These are phyloP conservation scores for Linum tenue DNA, from an alignment of 345 rosid genomes.

Conservation along the genomic window DNA sequence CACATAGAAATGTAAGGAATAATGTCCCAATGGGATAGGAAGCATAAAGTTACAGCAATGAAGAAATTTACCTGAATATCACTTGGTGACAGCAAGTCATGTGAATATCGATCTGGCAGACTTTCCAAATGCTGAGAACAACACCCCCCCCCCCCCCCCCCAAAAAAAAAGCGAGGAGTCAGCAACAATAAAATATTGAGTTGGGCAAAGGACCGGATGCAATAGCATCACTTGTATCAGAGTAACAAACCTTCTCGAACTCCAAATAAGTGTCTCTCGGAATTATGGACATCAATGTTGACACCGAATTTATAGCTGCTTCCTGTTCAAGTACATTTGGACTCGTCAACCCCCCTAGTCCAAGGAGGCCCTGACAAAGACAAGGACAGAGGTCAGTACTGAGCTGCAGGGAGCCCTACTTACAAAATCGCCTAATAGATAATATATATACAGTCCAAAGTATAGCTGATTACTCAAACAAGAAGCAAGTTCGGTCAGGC, in stretches of 20 bases:
- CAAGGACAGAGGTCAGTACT: slow-evolving; percentile 5
- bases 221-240: neutral
- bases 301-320: slow-evolving; percentile 60
- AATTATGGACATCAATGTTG: slow-evolving; percentile 68
- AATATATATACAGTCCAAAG: too few species aligned
- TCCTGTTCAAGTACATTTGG: slow-evolving; percentile 48
- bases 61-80: slow-evolving; percentile 54
- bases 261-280: slow-evolving; percentile 59
- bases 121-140: slow-evolving; percentile 48
- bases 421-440: too few species aligned
- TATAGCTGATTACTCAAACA: too few species aligned
- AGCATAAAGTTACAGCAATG: neutral
- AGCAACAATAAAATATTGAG: slow-evolving; percentile 10
- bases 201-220: neutral
- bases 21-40: neutral
- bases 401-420: neutral
- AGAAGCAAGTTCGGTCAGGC: too few species aligned
- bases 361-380: slow-evolving; percentile 51
- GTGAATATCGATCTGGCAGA: slow-evolving; percentile 62
- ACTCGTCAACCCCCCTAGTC: slow-evolving; percentile 77
- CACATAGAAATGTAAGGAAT: neutral
- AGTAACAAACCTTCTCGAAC: slow-evolving; percentile 57
- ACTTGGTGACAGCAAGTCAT: slow-evolving; percentile 68
- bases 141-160: neutral
- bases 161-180: slow-evolving; percentile 14